Conservation (phyloP, 202 grass and related monocot species). For the Elaeis oleifera region DNA sequence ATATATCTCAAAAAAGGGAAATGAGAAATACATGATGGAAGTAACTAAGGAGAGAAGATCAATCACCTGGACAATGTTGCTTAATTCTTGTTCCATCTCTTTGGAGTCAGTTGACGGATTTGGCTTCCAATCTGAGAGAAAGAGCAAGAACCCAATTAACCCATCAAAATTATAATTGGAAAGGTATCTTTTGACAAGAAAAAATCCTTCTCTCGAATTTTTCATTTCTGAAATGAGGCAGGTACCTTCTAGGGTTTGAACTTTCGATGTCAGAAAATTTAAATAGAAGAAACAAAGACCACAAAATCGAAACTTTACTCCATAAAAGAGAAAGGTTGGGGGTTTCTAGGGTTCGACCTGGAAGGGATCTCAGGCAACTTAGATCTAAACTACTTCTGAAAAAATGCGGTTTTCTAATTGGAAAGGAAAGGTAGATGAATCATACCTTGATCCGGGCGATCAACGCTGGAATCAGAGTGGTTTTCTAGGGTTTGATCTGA, state of each 20-base stretch:
- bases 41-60: background rate
- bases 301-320: background rate
- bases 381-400: no score
- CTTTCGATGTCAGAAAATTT: slow-evolving; percentile 7
- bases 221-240: background rate
- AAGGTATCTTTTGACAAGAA: slow-evolving; percentile 1
- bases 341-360: no score
- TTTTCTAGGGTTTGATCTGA: no score
- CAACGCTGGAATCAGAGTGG: no score
- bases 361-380: no score
- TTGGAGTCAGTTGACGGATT: slow-evolving; percentile 36
- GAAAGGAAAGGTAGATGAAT: no score
- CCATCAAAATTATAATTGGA: background rate
- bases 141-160: background rate
- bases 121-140: slow-evolving; percentile 8
- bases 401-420: no score
- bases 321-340: background rate
- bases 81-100: background rate
- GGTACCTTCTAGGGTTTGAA: background rate
- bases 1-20: background rate
- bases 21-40: background rate
- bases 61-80: slow-evolving; percentile 8
- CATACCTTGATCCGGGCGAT: no score
- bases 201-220: slow-evolving; percentile 1
- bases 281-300: no score